Percentiles rank a stretch among this genome's conserved stretches.
These are phyloP conservation scores for Neonectria sp. DNA, from an alignment of 2,329 filamentous ascomycete genomes.

Conservation along the genomic window DNA sequence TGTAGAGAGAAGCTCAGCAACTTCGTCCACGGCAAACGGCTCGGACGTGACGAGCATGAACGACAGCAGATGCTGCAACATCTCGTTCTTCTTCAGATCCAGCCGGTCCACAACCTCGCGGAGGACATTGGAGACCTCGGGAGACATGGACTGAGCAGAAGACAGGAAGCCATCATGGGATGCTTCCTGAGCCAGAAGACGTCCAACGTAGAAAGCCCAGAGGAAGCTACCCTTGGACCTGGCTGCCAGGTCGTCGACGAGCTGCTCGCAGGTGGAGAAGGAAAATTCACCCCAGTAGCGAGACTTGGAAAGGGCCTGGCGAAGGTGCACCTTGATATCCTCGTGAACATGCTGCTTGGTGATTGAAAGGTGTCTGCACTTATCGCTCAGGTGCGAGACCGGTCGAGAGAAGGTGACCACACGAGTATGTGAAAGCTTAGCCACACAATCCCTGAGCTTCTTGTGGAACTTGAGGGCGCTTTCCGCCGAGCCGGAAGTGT, in stretches of 20 bases:
- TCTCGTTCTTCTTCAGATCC: constrained; percentile 35
- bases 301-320: constrained; percentile 36
- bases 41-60: constrained; percentile 54
- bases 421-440: constrained; percentile 46
- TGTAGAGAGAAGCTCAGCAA: constrained; percentile 53
- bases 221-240: constrained; percentile 56
- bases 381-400: constrained; percentile 50
- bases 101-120: constrained; percentile 23
- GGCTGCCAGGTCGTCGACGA: constrained; percentile 49
- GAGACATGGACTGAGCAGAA: constrained; percentile 26
- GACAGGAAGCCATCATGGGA: constrained; percentile 30
- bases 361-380: constrained; percentile 51
- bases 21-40: constrained; percentile 52
- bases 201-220: constrained; percentile 54
- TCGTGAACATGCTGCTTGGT: constrained; percentile 50
- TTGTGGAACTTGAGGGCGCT: constrained; percentile 50
- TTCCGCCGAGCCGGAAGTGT: constrained; percentile 47
- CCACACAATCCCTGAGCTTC: constrained; percentile 49
- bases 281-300: constrained; percentile 41
- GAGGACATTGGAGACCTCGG: constrained; percentile 35
- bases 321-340: constrained; percentile 51
- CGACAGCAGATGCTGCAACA: constrained; percentile 47
- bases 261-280: constrained; percentile 45
- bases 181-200: constrained; percentile 47
- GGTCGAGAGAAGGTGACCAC: constrained; percentile 56